These are phyloP conservation scores for Alternaria triticimaculans DNA, from an alignment of 2,329 filamentous ascomycete species.

Conservation along the genomic window DNA sequence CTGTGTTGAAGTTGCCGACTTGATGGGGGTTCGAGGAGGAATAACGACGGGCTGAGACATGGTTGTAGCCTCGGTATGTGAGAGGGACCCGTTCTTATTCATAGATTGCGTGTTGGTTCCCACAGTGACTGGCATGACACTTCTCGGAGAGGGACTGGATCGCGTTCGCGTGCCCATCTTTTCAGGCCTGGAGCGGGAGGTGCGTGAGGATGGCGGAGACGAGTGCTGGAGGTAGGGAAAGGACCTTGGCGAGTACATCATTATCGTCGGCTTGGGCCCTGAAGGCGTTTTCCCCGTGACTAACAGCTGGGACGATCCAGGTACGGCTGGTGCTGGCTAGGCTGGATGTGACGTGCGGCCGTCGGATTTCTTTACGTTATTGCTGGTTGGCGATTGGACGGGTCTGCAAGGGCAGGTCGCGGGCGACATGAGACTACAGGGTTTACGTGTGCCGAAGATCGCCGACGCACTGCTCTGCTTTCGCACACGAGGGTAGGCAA, in stretches of 20 bases:
- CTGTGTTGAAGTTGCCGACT: conserved; percentile 38
- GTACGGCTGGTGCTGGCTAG: conserved; percentile 24
- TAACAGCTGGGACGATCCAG: conserved; percentile 21
- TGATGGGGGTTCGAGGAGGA: conserved; percentile 44
- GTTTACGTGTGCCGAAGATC: conserved; percentile 20
- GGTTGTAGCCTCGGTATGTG: conserved; percentile 20
- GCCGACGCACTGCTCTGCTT: conserved; percentile 9
- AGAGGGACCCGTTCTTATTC: conserved; percentile 10
- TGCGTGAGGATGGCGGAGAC: conserved; percentile 42
- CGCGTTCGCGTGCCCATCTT: conserved; percentile 43
- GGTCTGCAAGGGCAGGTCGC: conserved; percentile 25
- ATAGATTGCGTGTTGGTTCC: conserved; percentile 14
- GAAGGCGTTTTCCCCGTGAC: conserved; percentile 37
- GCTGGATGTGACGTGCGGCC: conserved; percentile 37
- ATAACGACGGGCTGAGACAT: conserved; percentile 53
- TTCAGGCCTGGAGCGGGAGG: conserved; percentile 20
- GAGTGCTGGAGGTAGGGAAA: conserved; percentile 50
- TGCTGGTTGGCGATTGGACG: conserved; percentile 44
- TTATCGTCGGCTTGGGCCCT: conserved; percentile 33
- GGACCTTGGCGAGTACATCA: conserved; percentile 55
- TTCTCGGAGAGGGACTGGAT: conserved; percentile 23
- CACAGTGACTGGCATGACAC: conserved; percentile 15
- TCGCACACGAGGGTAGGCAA: background rate
- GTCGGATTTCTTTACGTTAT: conserved; percentile 47
- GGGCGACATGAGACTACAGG: conserved; percentile 39